Conservation (phyloP, 2,329 filamentous ascomycete species). For the Colletotrichum tabaci region DNA sequence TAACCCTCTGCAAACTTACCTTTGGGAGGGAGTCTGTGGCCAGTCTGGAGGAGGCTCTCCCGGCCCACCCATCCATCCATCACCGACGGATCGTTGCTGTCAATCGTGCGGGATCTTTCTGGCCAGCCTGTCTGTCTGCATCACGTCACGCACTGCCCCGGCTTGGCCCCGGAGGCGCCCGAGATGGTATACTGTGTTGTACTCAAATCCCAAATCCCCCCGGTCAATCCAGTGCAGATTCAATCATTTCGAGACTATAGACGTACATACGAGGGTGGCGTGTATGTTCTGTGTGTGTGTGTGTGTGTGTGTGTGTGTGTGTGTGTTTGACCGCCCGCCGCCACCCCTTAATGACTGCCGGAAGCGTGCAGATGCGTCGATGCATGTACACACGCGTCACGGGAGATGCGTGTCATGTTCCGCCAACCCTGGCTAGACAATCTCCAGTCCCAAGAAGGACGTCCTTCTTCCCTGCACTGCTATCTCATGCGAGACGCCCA, state of each 20-base stretch:
- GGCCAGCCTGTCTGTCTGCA: not conserved
- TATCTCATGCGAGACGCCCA: not conserved
- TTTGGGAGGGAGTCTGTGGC: no score
- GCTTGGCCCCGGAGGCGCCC: no score
- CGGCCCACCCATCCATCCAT: not conserved
- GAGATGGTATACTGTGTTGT: no score
- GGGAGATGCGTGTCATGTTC: not conserved
- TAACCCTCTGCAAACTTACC: no score
- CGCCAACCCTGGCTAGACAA: not conserved
- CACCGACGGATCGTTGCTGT: not conserved
- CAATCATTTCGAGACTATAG: not conserved
- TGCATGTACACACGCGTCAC: slow-evolving; percentile 27
- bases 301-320: not conserved
- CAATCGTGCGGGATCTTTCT: slow-evolving; percentile 24
- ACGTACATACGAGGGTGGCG: not conserved
- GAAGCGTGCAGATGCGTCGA: slow-evolving; percentile 30
- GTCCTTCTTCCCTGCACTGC: not conserved
- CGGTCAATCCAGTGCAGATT: no score
- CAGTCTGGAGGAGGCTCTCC: no score
- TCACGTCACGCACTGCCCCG: slow-evolving; percentile 3
- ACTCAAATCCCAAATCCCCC: no score
- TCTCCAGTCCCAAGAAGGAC: not conserved
- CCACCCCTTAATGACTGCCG: not conserved
- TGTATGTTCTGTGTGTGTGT: no score
- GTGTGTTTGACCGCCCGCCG: not conserved